Evolutionary conservation across 768 basidiomycete genomes (phyloP).

Genomic region (Lentinula boryana): DNA sequence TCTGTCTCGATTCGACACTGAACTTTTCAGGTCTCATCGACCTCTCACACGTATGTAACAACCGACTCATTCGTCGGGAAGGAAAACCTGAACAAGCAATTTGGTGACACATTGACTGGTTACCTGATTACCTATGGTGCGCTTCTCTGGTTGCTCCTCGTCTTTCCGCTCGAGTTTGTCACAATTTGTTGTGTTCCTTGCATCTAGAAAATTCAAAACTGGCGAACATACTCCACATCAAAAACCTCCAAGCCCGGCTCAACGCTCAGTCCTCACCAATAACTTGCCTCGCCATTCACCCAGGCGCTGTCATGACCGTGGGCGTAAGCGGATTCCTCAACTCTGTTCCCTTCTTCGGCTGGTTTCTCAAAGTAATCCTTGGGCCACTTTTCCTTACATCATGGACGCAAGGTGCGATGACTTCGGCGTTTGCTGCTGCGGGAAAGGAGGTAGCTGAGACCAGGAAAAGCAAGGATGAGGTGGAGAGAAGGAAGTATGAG

Average conservation of each 20-base stretch:
- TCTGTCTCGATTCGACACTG: neutral
- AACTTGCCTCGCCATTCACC: slow-evolving; percentile 21
- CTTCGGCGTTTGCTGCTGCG: slow-evolving; percentile 23
- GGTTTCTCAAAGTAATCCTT: slow-evolving; percentile 14
- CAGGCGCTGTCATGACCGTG: slow-evolving; percentile 22
- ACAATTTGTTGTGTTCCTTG: neutral
- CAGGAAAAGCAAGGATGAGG: too few relatives aligned
- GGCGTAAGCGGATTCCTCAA: slow-evolving; percentile 3
- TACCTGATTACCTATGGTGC: slow-evolving; percentile 9
- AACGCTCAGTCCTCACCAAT: slow-evolving; percentile 18
- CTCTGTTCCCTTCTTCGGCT: slow-evolving; percentile 6
- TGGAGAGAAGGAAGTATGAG: too few relatives aligned
- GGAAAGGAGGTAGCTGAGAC: slow-evolving; percentile 13
- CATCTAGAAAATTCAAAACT: slow-evolving; percentile 12
- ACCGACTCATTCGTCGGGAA: slow-evolving; percentile 7
- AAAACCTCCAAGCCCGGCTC: slow-evolving; percentile 35
- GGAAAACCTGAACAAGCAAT: slow-evolving; percentile 10
- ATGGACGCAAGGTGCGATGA: slow-evolving; percentile 19
- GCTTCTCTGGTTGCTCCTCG: neutral
- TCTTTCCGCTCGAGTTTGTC: neutral
- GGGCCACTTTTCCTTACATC: slow-evolving; percentile 13
- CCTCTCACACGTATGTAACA: slow-evolving; percentile 4
- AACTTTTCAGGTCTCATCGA: slow-evolving; percentile 9
- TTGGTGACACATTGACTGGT: neutral
- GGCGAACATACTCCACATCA: slow-evolving; percentile 22